Conservation (phyloP, 352 stramenopile species). For the Phytophthora pinifolia region DNA sequence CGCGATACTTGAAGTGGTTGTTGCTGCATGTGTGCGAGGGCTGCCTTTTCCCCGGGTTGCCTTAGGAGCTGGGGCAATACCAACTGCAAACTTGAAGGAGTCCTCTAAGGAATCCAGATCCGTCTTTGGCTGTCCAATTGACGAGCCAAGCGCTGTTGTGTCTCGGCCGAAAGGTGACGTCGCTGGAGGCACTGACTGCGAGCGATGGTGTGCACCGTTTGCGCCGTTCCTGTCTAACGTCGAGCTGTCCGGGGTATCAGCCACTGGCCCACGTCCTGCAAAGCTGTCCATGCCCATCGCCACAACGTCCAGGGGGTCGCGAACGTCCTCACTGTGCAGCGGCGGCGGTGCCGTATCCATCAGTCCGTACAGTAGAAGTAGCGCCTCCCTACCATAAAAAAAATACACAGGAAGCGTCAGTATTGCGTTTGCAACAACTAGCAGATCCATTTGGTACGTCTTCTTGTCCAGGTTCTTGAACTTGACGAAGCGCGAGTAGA, state of each 20-base stretch:
- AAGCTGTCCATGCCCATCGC: constrained; percentile 16
- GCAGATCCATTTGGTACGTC: constrained; percentile 37
- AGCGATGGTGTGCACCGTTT: constrained; percentile 19
- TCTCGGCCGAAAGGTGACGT: constrained; percentile 18
- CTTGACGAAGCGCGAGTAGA: constrained; percentile 79
- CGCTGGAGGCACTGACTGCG: constrained; percentile 27
- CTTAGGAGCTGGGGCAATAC: constrained; percentile 51
- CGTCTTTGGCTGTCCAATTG: constrained; percentile 23
- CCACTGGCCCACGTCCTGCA: constrained; percentile 5
- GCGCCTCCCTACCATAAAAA: constrained; percentile 47
- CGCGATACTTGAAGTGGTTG: neutral
- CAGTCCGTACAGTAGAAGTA: constrained; percentile 64
- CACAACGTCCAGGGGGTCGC: constrained; percentile 8
- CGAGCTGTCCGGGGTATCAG: constrained; percentile 16
- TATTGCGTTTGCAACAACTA: neutral
- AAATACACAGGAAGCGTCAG: neutral
- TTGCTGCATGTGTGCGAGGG: constrained; percentile 13
- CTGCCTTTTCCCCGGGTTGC: constrained; percentile 25
- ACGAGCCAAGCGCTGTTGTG: neutral
- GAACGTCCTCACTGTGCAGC: constrained; percentile 9
- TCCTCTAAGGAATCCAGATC: constrained; percentile 68
- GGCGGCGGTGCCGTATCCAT: constrained; percentile 51
- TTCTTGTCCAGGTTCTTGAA: constrained; percentile 77
- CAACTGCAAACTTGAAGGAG: constrained; percentile 78
- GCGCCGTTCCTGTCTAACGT: constrained; percentile 6